phyloP scores from a whole-genome alignment of 345 rosid species.

The Brassica incana region DNA sequence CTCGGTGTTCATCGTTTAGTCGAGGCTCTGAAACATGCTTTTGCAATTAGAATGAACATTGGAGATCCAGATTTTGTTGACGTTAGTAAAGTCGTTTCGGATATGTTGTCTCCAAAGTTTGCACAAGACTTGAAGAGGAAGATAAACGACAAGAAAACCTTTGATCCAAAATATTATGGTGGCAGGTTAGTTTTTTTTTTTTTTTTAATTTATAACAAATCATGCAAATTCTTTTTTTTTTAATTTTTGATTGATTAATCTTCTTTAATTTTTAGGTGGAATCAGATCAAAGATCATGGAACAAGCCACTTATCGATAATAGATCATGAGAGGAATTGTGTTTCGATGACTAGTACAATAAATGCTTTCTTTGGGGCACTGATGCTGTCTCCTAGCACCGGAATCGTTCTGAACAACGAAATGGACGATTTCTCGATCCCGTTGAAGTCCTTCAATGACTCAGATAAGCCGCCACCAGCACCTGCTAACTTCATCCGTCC shows the following conservation, averaged over 20 bases:
- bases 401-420: conserved; percentile 64
- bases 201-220: background rate
- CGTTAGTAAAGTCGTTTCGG: conserved; percentile 42
- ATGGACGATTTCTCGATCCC: conserved; percentile 74
- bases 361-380: conserved; percentile 57
- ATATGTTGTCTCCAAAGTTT: conserved; percentile 58
- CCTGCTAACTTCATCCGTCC: conserved; percentile 59
- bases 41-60: conserved; percentile 65
- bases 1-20: conserved; percentile 57
- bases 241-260: background rate
- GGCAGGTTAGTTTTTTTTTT: conserved; percentile 40
- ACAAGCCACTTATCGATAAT: conserved; percentile 63
- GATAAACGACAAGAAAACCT: conserved; percentile 54
- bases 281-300: conserved; percentile 57
- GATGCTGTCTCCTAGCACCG: conserved; percentile 53
- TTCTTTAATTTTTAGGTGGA: conserved; percentile 39
- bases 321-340: conserved; percentile 53
- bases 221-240: background rate
- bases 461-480: conserved; percentile 46
- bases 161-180: conserved; percentile 48
- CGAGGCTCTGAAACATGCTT: conserved; percentile 65
- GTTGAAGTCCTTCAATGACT: background rate
- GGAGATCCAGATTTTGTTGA: conserved; percentile 66
- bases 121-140: conserved; percentile 47
- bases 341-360: conserved; percentile 61